A percentile compares a stretch with the other conserved stretches of the same genome.
Evolutionary conservation across 768 basidiomycete species (phyloP).

Genomic region (Guyanaporus albipodus): DNA sequence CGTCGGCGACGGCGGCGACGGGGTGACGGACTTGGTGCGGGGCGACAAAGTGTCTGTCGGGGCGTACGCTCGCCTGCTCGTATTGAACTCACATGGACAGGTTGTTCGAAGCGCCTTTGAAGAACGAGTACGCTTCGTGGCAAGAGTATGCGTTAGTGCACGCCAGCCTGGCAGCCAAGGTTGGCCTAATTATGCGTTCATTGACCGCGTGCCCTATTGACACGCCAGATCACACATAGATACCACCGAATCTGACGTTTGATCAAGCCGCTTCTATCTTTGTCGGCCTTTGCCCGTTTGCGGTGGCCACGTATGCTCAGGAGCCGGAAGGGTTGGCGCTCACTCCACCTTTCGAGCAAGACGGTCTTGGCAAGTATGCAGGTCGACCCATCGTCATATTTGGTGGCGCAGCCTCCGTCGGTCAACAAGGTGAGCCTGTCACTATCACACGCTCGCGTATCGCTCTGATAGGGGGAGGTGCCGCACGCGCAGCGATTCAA

Average conservation of each 20-base stretch:
- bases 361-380: constrained; percentile 27
- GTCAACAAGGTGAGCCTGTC: constrained; percentile 30
- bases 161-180: constrained; percentile 14
- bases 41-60: constrained; percentile 29
- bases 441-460: too few relatives aligned
- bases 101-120: constrained; percentile 6
- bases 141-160: constrained; percentile 22
- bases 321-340: constrained; percentile 25
- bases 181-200: not conserved
- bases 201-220: not conserved
- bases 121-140: constrained; percentile 11
- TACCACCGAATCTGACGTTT: constrained; percentile 33
- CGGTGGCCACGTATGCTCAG: constrained; percentile 30
- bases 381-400: constrained; percentile 33
- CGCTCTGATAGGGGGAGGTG: too few relatives aligned
- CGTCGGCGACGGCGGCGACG: too few relatives aligned
- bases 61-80: too few relatives aligned
- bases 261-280: constrained; percentile 37
- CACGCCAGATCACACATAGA: constrained; percentile 10
- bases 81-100: not conserved
- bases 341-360: constrained; percentile 27
- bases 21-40: constrained; percentile 21
- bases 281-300: constrained; percentile 32
- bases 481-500: constrained; percentile 29
- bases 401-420: constrained; percentile 36